Evolutionary conservation across 352 stramenopile species (phyloP).

Genomic region (Pythium phragmitis): DNA sequence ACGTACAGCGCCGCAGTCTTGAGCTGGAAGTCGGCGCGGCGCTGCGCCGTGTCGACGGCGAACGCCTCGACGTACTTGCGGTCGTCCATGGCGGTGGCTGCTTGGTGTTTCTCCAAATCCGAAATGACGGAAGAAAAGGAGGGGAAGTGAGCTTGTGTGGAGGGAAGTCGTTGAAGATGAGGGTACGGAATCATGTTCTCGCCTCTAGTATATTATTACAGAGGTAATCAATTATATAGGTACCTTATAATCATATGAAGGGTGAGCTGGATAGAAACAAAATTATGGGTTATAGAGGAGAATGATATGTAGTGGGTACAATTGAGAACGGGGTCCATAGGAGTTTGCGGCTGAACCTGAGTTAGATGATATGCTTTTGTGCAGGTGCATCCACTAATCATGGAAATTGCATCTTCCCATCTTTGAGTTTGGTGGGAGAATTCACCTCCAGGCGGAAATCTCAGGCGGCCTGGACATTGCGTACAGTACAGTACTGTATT

Average conservation of each 20-base stretch:
- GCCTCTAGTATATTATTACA: neutral
- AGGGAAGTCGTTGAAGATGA: neutral
- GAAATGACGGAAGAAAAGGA: neutral
- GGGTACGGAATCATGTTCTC: neutral
- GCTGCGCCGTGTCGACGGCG: conserved; percentile 40
- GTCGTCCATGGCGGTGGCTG: conserved; percentile 37
- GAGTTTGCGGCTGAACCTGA: neutral
- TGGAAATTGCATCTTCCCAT: neutral
- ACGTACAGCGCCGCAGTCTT: conserved; percentile 54
- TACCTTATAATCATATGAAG: too few relatives aligned
- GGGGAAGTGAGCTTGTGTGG: neutral
- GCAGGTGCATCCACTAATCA: neutral
- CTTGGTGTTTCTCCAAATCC: neutral
- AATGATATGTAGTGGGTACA: neutral
- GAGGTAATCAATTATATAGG: neutral
- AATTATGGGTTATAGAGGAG: neutral
- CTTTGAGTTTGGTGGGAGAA: neutral
- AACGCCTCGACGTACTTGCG: conserved; percentile 60
- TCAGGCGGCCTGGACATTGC: neutral
- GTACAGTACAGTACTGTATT: too few relatives aligned
- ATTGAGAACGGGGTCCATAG: neutral
- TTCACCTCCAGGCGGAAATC: neutral
- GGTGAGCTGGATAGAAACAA: too few relatives aligned
- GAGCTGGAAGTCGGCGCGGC: conserved; percentile 44
- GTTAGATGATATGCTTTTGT: neutral